phyloP scores from a whole-genome alignment of 139 green algal species.

The Limnomonas spitsbergensis region DNA sequence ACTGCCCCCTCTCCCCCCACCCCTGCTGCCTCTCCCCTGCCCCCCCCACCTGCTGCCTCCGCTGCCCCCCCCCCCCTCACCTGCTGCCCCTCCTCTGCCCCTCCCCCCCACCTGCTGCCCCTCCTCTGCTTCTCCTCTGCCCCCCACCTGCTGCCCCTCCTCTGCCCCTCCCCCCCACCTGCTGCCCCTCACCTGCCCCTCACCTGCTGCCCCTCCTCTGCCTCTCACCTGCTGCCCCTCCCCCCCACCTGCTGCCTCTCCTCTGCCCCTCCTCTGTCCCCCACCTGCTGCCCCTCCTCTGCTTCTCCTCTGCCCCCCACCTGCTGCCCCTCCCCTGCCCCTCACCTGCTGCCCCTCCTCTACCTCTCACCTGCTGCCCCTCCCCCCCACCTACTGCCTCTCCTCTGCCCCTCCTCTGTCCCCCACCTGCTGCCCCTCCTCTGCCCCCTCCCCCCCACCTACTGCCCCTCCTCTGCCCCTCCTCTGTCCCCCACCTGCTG shows the following conservation, averaged over 20 bases:
- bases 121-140: neutral
- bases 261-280: conserved; percentile 32
- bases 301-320: neutral
- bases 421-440: neutral
- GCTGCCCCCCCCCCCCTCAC: conserved; percentile 36
- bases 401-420: neutral
- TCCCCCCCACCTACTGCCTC: neutral
- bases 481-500: neutral
- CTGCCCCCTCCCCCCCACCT: conserved; percentile 17
- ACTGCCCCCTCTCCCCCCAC: neutral
- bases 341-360: conserved; percentile 23
- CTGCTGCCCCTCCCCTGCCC: conserved; percentile 19
- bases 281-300: neutral
- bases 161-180: conserved; percentile 25
- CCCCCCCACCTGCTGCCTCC: too few relatives aligned
- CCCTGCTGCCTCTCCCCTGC: conserved; percentile 1
- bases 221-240: neutral
- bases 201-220: neutral
- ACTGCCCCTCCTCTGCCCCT: conserved; percentile 36
- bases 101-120: neutral
- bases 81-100: neutral
- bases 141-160: conserved; percentile 7
- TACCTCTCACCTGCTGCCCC: neutral
- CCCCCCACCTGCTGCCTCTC: neutral
- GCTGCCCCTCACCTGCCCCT: conserved; percentile 16